Conservation (phyloP, 139 green algal genomes). For the Trebouxia sp. region DNA sequence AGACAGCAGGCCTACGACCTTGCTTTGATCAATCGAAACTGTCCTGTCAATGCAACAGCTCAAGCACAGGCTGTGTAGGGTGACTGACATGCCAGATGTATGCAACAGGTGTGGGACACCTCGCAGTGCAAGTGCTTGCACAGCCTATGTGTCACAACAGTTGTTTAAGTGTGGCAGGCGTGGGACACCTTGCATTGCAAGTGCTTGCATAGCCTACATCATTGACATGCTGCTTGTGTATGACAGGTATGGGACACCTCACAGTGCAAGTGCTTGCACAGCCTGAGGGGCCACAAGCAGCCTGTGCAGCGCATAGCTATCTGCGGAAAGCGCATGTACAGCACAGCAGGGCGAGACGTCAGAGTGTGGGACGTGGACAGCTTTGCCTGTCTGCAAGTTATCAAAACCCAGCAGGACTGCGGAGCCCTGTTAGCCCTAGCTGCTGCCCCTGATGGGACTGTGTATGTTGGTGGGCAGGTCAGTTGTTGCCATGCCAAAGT, state of each 20-base stretch:
- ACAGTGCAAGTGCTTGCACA: slow-evolving; percentile 46
- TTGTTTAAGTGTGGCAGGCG: no score
- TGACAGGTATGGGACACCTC: slow-evolving; percentile 71
- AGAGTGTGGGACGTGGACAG: slow-evolving; percentile 72
- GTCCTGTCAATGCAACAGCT: no score
- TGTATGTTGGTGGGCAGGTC: slow-evolving; percentile 62
- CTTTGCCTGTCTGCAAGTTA: slow-evolving; percentile 43
- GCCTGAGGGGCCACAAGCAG: slow-evolving; percentile 67
- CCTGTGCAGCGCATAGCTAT: slow-evolving; percentile 69
- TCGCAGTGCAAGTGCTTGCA: no score
- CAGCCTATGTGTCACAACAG: no score
- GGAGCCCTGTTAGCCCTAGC: slow-evolving; percentile 44
- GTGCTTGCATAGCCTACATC: no score
- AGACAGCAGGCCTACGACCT: no score
- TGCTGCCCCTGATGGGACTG: not conserved
- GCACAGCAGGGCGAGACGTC: slow-evolving; percentile 69
- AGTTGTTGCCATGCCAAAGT: slow-evolving; percentile 29
- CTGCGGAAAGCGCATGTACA: slow-evolving; percentile 51
- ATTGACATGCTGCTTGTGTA: not conserved
- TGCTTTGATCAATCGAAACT: no score
- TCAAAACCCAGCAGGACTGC: slow-evolving; percentile 39
- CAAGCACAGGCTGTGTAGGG: no score
- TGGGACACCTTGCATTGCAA: no score
- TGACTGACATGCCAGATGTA: no score
- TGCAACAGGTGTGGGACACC: no score